Conservation (phyloP, 1,284 basidiomycete species). For the Ustilago lituana region DNA sequence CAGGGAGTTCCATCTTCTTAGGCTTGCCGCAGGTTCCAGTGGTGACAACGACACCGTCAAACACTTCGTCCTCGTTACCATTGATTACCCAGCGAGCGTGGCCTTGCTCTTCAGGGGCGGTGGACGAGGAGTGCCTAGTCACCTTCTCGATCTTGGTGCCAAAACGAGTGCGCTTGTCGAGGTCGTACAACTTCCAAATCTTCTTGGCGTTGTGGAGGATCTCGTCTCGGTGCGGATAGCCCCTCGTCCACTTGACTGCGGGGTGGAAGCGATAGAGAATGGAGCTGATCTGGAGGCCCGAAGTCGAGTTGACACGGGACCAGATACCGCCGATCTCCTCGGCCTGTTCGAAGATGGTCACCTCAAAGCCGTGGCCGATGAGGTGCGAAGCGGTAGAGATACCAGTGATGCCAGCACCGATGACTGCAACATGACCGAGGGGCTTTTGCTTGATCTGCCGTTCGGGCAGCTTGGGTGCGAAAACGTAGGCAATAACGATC, state of each 20-base stretch:
- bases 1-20: constrained; percentile 71
- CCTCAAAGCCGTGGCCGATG: constrained; percentile 64
- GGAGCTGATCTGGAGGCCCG: constrained; percentile 74
- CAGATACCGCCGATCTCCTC: constrained; percentile 72
- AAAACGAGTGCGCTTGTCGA: constrained; percentile 72
- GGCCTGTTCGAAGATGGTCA: constrained; percentile 66
- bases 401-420: constrained; percentile 68
- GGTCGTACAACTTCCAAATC: constrained; percentile 73
- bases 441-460: constrained; percentile 44
- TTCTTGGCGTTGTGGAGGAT: constrained; percentile 73
- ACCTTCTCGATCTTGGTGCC: constrained; percentile 67
- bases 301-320: constrained; percentile 74
- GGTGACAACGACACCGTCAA: constrained; percentile 73
- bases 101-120: constrained; percentile 66
- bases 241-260: constrained; percentile 48
- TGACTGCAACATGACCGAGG: constrained; percentile 65
- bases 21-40: constrained; percentile 74
- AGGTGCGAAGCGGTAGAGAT: constrained; percentile 67
- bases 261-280: constrained; percentile 69
- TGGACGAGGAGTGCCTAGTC: constrained; percentile 61
- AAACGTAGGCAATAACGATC: constrained; percentile 53
- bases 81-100: constrained; percentile 72
- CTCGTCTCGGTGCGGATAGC: constrained; percentile 73
- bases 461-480: constrained; percentile 53
- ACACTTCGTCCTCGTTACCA: constrained; percentile 69